A percentile compares a stretch with the other conserved stretches of the same genome.
Evolutionary conservation across 1,139 yeast species (phyloP).

Genomic region (Yamadazyma dendronema): DNA sequence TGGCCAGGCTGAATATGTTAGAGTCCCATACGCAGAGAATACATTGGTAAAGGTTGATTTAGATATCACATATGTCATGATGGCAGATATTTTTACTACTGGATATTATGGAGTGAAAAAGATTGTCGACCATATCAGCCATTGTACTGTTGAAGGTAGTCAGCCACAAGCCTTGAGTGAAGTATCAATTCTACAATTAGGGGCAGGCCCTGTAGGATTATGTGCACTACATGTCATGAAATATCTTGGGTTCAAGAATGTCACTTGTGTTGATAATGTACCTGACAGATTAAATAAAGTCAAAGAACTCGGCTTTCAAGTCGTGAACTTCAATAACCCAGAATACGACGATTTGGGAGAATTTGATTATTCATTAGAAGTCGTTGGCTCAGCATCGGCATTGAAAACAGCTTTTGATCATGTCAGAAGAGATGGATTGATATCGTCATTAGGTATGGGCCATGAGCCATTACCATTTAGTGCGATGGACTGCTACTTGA

Average conservation of each 20-base stretch:
- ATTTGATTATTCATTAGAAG: slow-evolving; percentile 58
- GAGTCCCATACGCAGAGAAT: slow-evolving; percentile 56
- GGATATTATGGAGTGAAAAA: slow-evolving; percentile 58
- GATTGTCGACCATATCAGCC: slow-evolving; percentile 36
- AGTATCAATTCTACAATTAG: slow-evolving; percentile 49
- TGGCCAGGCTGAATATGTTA: slow-evolving; percentile 59
- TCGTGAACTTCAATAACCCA: slow-evolving; percentile 40
- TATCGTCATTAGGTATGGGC: slow-evolving; percentile 62
- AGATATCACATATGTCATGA: slow-evolving; percentile 50
- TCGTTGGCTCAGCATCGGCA: slow-evolving; percentile 55
- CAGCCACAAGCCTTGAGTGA: slow-evolving; percentile 28
- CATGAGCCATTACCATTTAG: slow-evolving; percentile 58
- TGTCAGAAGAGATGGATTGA: slow-evolving; percentile 59
- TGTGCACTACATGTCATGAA: slow-evolving; percentile 51
- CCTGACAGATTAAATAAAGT: slow-evolving; percentile 49
- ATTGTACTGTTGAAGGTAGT: background rate
- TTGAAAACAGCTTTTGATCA: slow-evolving; percentile 50
- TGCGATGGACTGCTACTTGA: slow-evolving; percentile 58
- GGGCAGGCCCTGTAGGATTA: slow-evolving; percentile 67
- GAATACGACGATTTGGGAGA: slow-evolving; percentile 31
- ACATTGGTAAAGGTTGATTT: slow-evolving; percentile 38
- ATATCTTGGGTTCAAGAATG: slow-evolving; percentile 43
- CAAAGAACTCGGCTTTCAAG: slow-evolving; percentile 41
- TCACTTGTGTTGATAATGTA: slow-evolving; percentile 53
- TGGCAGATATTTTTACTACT: slow-evolving; percentile 69